These are phyloP conservation scores for Melastoma candidum DNA, from an alignment of 441 rosid species.

Conservation along the genomic window DNA sequence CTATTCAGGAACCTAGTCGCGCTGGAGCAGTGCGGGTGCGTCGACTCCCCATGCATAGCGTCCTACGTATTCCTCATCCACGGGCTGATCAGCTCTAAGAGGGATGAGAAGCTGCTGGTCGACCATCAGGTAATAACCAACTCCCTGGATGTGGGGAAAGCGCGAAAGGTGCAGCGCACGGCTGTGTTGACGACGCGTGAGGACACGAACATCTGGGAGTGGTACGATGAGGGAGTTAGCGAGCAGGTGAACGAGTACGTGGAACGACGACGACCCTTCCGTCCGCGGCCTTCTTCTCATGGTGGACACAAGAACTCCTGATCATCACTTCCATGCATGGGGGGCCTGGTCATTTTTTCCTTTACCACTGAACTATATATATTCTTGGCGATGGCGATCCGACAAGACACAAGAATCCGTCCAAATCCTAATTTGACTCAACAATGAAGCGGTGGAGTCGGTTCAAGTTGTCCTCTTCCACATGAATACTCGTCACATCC, in stretches of 20 bases:
- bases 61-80: constrained; percentile 36
- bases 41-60: constrained; percentile 21
- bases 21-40: constrained; percentile 22
- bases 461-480: too few relatives aligned
- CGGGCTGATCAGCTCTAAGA: constrained; percentile 16
- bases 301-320: too few relatives aligned
- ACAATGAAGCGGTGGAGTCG: too few relatives aligned
- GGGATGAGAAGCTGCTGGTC: constrained; percentile 27
- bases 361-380: constrained; percentile 19
- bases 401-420: too few relatives aligned
- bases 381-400: constrained; percentile 14
- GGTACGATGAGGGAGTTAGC: constrained; percentile 31
- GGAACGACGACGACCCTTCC: background rate
- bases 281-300: background rate
- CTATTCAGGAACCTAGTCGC: constrained; percentile 44
- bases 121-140: constrained; percentile 17
- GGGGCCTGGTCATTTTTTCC: constrained; percentile 3
- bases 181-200: constrained; percentile 21
- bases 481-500: too few relatives aligned
- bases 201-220: constrained; percentile 23
- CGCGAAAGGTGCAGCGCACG: background rate
- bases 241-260: constrained; percentile 26
- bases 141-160: constrained; percentile 5
- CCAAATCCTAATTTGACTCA: too few relatives aligned
- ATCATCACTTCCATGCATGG: too few relatives aligned